These are phyloP conservation scores for Bidens hawaiensis DNA, from an alignment of 140 eudicot species.

Conservation along the genomic window DNA sequence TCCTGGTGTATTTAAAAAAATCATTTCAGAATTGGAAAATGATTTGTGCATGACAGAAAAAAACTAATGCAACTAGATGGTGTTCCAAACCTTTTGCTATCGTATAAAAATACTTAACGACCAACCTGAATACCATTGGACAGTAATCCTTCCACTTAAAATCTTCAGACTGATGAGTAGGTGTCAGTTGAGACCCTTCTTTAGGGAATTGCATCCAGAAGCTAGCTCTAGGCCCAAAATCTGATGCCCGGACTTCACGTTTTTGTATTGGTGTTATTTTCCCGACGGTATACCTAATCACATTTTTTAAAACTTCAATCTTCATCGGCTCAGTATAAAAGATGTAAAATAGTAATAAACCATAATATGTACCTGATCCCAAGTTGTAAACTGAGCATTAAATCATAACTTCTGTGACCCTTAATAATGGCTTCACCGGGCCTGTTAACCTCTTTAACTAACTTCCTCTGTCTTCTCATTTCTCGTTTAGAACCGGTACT, in stretches of 20 bases:
- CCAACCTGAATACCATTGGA: constrained; percentile 99
- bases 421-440: constrained; percentile 86
- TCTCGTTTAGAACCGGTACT: constrained; percentile 51
- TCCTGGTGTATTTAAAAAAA: constrained; percentile 33
- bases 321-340: constrained; percentile 6
- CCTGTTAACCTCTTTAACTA: constrained; percentile 69
- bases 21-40: background rate
- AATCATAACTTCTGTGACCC: constrained; percentile 94
- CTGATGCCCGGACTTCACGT: constrained; percentile 77
- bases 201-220: constrained; percentile 95
- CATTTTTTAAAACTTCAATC: constrained; percentile 25
- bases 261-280: constrained; percentile 93
- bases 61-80: too few species aligned
- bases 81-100: too few species aligned
- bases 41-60: background rate
- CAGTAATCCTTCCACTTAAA: constrained; percentile 99
- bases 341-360: background rate
- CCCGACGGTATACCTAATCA: constrained; percentile 87
- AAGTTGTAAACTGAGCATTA: constrained; percentile 97
- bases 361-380: constrained; percentile 69
- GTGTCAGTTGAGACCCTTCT: constrained; percentile 92
- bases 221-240: constrained; percentile 95
- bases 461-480: constrained; percentile 61
- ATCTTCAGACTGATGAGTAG: constrained; percentile 89
- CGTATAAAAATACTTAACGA: background rate